Conservation (phyloP, 2,329 filamentous ascomycete genomes). For the Aspergillus terreus region DNA sequence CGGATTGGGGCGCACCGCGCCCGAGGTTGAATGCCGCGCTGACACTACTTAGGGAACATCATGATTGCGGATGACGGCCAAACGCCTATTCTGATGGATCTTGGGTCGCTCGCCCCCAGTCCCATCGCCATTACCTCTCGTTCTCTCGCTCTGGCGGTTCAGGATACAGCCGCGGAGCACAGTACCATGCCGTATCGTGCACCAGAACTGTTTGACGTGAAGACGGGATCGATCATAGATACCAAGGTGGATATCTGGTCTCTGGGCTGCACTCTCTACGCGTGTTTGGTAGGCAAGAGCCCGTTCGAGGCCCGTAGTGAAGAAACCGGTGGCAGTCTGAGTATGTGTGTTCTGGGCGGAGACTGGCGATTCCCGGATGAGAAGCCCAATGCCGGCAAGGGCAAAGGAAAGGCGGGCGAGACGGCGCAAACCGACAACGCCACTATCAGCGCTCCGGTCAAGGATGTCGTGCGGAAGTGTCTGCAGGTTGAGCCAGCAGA, state of each 20-base stretch:
- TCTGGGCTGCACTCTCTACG: conserved; percentile 94
- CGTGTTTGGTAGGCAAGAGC: conserved; percentile 92
- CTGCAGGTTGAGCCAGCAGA: conserved; percentile 82
- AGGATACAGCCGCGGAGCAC: conserved; percentile 93
- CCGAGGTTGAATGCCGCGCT: not conserved
- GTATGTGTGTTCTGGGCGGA: conserved; percentile 85
- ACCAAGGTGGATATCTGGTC: conserved; percentile 99
- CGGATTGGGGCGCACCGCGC: not conserved
- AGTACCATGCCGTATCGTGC: conserved; percentile 98
- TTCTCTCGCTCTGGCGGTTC: conserved; percentile 83
- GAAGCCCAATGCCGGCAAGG: conserved; percentile 56
- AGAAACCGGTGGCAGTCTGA: conserved; percentile 90
- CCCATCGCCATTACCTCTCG: conserved; percentile 87
- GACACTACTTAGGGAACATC: conserved; percentile 65
- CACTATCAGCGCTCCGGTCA: conserved; percentile 73
- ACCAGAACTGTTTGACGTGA: conserved; percentile 96
- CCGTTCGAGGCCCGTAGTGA: conserved; percentile 95
- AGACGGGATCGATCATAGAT: conserved; percentile 85
- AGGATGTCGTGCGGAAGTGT: conserved; percentile 83
- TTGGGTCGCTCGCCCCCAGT: conserved; percentile 83
- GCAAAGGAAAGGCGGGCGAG: conserved; percentile 50
- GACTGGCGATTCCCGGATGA: conserved; percentile 98
- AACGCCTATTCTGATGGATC: conserved; percentile 92
- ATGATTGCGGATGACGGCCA: conserved; percentile 94
- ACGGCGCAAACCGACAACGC: conserved; percentile 40